Percentiles rank a stretch among this genome's conserved stretches.
These are phyloP conservation scores for Talaromyces piceae DNA, from an alignment of 2,329 filamentous ascomycete species.

Conservation along the genomic window DNA sequence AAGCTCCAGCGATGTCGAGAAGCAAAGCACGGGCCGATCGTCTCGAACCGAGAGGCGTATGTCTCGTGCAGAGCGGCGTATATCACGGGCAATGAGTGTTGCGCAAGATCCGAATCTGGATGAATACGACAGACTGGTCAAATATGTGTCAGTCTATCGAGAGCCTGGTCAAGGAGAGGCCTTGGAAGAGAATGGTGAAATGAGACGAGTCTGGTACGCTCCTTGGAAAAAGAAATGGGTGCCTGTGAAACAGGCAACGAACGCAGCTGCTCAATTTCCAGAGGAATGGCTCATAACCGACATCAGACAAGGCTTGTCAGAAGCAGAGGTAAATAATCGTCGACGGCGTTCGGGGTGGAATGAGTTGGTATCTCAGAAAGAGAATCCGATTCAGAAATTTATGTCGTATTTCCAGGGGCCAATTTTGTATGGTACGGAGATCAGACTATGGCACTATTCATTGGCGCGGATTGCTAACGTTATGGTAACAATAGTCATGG, in stretches of 20 bases:
- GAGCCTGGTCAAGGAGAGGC: constrained; percentile 42
- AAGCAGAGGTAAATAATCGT: constrained; percentile 51
- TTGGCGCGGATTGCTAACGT: background rate
- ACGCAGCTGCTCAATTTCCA: constrained; percentile 41
- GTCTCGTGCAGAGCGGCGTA: constrained; percentile 24
- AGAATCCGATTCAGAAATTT: constrained; percentile 67
- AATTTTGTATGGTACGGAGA: constrained; percentile 60
- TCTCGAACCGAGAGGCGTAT: constrained; percentile 19
- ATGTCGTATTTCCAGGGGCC: constrained; percentile 67
- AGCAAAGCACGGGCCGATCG: background rate
- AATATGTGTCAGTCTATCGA: constrained; percentile 60
- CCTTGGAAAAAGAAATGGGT: constrained; percentile 44
- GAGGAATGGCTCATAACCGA: constrained; percentile 64
- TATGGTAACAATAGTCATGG: constrained; percentile 50
- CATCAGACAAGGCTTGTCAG: constrained; percentile 56
- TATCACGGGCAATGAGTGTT: constrained; percentile 19
- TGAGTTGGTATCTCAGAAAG: constrained; percentile 69
- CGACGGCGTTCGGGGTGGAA: constrained; percentile 63
- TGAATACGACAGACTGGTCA: constrained; percentile 60
- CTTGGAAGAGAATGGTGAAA: constrained; percentile 34
- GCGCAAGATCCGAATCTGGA: constrained; percentile 36
- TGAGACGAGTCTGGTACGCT: constrained; percentile 53
- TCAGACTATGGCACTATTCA: background rate
- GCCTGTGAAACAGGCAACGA: constrained; percentile 17
- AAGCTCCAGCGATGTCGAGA: constrained; percentile 8